Percentiles rank a stretch among this genome's conserved stretches.
Conservation (phyloP, 2,329 filamentous ascomycete species). For the Helicocarpus griseus region DNA sequence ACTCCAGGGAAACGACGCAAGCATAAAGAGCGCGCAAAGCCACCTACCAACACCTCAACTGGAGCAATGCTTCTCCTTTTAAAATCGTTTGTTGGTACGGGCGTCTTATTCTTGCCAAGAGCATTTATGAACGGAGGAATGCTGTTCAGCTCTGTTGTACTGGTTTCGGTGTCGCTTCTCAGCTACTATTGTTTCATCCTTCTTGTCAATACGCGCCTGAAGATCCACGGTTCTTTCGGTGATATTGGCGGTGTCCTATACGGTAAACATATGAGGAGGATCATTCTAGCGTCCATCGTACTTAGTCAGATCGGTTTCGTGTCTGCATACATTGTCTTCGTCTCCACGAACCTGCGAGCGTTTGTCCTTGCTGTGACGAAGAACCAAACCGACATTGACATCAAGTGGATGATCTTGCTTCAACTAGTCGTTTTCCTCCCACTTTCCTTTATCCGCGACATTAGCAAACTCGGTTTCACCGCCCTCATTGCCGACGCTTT, state of each 20-base stretch:
- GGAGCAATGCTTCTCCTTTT: constrained; percentile 77
- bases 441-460: constrained; percentile 87
- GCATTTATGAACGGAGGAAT: constrained; percentile 95
- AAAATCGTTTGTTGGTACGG: constrained; percentile 96
- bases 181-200: constrained; percentile 98
- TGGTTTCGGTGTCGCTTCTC: constrained; percentile 73
- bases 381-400: constrained; percentile 74
- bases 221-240: constrained; percentile 88
- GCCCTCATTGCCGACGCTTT: constrained; percentile 89
- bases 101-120: constrained; percentile 83
- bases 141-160: constrained; percentile 86
- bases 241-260: constrained; percentile 91
- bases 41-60: constrained; percentile 66
- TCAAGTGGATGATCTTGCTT: constrained; percentile 83
- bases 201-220: constrained; percentile 74
- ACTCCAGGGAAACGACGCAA: constrained; percentile 63
- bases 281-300: constrained; percentile 87
- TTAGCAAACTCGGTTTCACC: constrained; percentile 93
- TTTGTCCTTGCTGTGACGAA: constrained; percentile 87
- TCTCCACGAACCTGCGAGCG: constrained; percentile 87
- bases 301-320: constrained; percentile 93
- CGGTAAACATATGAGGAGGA: constrained; percentile 75
- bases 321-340: constrained; percentile 93
- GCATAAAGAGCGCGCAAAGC: constrained; percentile 63
- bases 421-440: constrained; percentile 94